Evolutionary conservation across 1,139 yeast species (phyloP).

Genomic region (Candida buenavistaensis): DNA sequence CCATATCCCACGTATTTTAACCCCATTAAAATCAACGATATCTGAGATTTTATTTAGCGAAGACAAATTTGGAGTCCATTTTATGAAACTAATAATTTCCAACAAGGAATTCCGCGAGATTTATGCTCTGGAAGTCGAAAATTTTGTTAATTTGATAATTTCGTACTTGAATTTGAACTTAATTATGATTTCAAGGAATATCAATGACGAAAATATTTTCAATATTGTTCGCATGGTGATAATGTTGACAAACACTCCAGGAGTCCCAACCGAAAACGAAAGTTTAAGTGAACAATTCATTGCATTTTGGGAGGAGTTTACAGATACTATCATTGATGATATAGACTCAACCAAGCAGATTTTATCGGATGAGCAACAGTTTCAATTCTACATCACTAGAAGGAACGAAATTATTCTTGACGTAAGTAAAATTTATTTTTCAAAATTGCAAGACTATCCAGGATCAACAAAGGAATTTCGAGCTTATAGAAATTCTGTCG

Average conservation of each 20-base stretch:
- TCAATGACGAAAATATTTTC: slow-evolving; percentile 39
- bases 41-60: slow-evolving; percentile 36
- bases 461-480: slow-evolving; percentile 46
- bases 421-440: slow-evolving; percentile 62
- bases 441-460: slow-evolving; percentile 42
- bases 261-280: slow-evolving; percentile 67
- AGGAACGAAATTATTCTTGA: slow-evolving; percentile 40
- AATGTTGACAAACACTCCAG: slow-evolving; percentile 59
- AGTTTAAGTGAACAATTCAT: slow-evolving; percentile 63
- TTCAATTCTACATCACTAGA: slow-evolving; percentile 22
- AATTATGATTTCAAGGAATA: slow-evolving; percentile 46
- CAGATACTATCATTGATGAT: slow-evolving; percentile 62
- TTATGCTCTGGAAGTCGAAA: slow-evolving; percentile 44
- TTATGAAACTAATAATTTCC: slow-evolving; percentile 25
- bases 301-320: slow-evolving; percentile 78
- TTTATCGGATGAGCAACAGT: slow-evolving; percentile 19
- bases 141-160: slow-evolving; percentile 52
- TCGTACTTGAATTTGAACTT: slow-evolving; percentile 54
- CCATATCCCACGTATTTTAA: slow-evolving; percentile 42
- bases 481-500: slow-evolving; percentile 68
- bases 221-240: slow-evolving; percentile 51
- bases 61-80: slow-evolving; percentile 38
- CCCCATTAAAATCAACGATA: slow-evolving; percentile 22
- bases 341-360: slow-evolving; percentile 40
- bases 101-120: slow-evolving; percentile 26